phyloP scores from a whole-genome alignment of 768 basidiomycete genomes.

The Lactarius quietus region DNA sequence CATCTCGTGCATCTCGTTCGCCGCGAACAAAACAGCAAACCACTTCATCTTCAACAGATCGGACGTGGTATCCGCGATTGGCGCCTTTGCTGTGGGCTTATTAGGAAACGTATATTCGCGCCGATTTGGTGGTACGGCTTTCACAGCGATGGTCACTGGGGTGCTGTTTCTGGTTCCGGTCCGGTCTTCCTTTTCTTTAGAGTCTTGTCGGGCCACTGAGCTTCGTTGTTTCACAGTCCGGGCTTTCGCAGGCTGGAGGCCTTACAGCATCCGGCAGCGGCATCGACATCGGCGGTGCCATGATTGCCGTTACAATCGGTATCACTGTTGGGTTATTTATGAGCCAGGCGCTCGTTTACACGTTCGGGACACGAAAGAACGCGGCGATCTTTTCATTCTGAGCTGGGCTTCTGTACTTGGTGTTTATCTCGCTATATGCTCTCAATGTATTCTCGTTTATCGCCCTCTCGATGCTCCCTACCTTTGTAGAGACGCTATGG shows the following conservation, averaged over 20 bases:
- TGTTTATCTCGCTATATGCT: neutral
- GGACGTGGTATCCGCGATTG: constrained; percentile 78
- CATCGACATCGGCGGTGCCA: constrained; percentile 80
- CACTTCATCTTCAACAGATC: constrained; percentile 79
- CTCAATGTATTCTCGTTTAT: neutral
- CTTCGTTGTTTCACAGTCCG: constrained; percentile 47
- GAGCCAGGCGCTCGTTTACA: constrained; percentile 80
- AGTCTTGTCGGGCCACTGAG: constrained; percentile 9
- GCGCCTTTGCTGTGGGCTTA: constrained; percentile 73
- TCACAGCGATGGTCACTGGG: constrained; percentile 88
- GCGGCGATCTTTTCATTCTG: constrained; percentile 77
- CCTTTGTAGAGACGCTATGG: neutral
- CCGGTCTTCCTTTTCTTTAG: constrained; percentile 32
- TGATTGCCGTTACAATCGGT: constrained; percentile 86
- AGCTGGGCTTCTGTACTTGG: neutral
- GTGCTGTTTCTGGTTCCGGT: constrained; percentile 83
- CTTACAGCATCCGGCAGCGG: constrained; percentile 75
- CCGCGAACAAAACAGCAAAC: constrained; percentile 74
- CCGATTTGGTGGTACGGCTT: constrained; percentile 78
- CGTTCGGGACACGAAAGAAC: constrained; percentile 74
- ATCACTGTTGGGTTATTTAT: constrained; percentile 86
- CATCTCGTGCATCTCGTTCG: constrained; percentile 75
- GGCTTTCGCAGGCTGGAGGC: constrained; percentile 82
- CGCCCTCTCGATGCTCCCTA: neutral
- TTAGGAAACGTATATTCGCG: constrained; percentile 77